Percentiles rank a stretch among this genome's conserved stretches.
phyloP scores from a whole-genome alignment of 2,329 filamentous ascomycete genomes.

The Aspergillus sclerotialis region DNA sequence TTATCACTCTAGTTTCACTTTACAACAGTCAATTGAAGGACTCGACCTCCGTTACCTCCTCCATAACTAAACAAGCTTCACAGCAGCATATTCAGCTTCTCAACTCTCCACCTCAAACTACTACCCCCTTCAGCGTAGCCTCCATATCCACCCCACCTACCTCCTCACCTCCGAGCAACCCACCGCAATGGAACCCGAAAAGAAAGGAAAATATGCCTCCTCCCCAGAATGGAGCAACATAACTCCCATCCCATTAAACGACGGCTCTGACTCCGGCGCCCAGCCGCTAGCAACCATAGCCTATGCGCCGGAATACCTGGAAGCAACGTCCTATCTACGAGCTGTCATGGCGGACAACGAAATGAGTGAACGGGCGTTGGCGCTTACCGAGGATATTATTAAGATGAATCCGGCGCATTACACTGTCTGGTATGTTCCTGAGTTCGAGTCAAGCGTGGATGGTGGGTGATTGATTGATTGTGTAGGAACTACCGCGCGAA shows the following conservation, averaged over 20 bases:
- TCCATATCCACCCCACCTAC: too few relatives aligned
- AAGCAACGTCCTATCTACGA: slow-evolving; percentile 88
- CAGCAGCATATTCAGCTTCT: too few relatives aligned
- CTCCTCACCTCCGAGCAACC: neutral
- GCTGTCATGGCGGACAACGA: slow-evolving; percentile 89
- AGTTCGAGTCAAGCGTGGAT: neutral
- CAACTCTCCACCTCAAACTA: neutral
- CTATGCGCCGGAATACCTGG: slow-evolving; percentile 81
- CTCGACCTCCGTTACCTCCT: neutral
- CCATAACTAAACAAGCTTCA: too few relatives aligned
- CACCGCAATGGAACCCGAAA: slow-evolving; percentile 15
- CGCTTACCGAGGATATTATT: slow-evolving; percentile 84
- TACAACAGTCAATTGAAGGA: too few relatives aligned
- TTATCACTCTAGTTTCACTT: too few relatives aligned
- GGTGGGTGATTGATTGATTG: neutral
- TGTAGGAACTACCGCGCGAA: slow-evolving; percentile 77
- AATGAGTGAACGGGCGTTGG: slow-evolving; percentile 68
- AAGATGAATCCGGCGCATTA: slow-evolving; percentile 93
- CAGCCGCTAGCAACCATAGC: slow-evolving; percentile 84
- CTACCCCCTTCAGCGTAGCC: too few relatives aligned
- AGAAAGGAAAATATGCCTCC: slow-evolving; percentile 46
- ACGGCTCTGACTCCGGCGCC: slow-evolving; percentile 51
- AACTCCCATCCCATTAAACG: slow-evolving; percentile 72
- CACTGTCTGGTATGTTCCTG: slow-evolving; percentile 68
- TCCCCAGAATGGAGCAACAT: slow-evolving; percentile 81